Evolutionary conservation across 2,329 filamentous ascomycete genomes (phyloP).

Genomic region (Xylariales sp.): DNA sequence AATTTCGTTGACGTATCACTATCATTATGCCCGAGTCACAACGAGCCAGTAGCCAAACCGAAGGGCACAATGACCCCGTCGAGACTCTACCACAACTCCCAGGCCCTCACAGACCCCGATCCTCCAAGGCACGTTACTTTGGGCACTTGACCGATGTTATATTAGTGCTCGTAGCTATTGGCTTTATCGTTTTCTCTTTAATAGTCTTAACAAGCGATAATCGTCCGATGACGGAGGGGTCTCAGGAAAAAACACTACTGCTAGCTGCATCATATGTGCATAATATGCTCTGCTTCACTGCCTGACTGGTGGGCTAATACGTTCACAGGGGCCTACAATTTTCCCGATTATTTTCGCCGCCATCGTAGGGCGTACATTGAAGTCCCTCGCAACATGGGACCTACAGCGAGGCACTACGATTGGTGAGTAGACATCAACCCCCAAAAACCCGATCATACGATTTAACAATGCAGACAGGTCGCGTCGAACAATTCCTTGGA

Average conservation of each 20-base stretch:
- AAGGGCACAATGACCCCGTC: too few relatives aligned
- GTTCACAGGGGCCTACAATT: slow-evolving; percentile 1
- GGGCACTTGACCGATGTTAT: not conserved
- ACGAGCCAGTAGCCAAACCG: too few relatives aligned
- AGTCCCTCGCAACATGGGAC: not conserved
- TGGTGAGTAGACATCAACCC: not conserved
- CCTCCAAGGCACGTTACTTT: not conserved
- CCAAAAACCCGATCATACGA: too few relatives aligned
- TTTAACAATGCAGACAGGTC: too few relatives aligned
- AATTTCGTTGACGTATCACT: too few relatives aligned
- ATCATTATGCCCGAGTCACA: too few relatives aligned
- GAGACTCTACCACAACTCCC: not conserved
- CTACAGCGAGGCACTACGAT: not conserved
- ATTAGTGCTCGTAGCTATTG: not conserved
- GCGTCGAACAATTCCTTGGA: not conserved
- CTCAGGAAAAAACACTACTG: not conserved
- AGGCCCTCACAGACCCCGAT: not conserved
- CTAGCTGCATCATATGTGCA: not conserved
- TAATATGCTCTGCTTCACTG: not conserved
- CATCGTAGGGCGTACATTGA: slow-evolving; percentile 6
- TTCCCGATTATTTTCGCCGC: slow-evolving; percentile 10
- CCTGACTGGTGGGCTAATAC: not conserved
- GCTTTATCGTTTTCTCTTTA: not conserved
- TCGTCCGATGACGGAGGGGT: not conserved
- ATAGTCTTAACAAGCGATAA: not conserved